Percentiles rank a stretch among this genome's conserved stretches.
Evolutionary conservation across 495 filamentous ascomycete species (phyloP).

Genomic region (Penicillium herquei): DNA sequence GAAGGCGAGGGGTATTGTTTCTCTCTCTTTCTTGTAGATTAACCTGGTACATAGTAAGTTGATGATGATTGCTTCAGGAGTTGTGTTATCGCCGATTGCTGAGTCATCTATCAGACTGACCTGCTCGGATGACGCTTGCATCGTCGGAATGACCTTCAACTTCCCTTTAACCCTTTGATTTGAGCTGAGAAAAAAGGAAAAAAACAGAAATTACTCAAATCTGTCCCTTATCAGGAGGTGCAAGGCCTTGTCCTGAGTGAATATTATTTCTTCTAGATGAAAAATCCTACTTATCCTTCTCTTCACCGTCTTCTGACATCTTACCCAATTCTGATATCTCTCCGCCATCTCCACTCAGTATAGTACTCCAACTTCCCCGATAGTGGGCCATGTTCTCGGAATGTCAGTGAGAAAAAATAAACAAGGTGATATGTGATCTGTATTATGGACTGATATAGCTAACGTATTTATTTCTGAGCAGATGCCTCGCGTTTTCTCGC

Average conservation of each 20-base stretch:
- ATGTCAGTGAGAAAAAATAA: conserved; percentile 62
- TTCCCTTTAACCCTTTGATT: not conserved
- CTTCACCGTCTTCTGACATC: not conserved
- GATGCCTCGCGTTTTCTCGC: conserved; percentile 97
- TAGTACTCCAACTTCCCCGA: conserved; percentile 10
- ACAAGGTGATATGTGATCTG: not conserved
- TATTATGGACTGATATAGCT: not conserved
- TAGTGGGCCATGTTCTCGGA: conserved; percentile 84
- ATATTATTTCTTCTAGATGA: no score
- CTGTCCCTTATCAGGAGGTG: not conserved
- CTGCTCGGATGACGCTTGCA: conserved; percentile 42
- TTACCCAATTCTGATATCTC: not conserved
- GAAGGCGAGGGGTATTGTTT: conserved; percentile 22
- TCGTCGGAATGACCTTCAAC: conserved; percentile 22
- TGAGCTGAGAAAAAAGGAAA: no score
- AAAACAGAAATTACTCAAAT: not conserved
- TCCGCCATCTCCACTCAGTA: conserved; percentile 17
- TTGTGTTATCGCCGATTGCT: conserved; percentile 18
- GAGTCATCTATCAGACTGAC: conserved; percentile 46
- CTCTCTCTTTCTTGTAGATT: conserved; percentile 3
- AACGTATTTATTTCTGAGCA: conserved; percentile 28
- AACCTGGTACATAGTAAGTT: no score
- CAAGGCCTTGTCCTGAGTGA: not conserved
- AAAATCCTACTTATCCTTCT: not conserved
- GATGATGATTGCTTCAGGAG: conserved; percentile 4